Evolutionary conservation across 768 basidiomycete species (phyloP).

Genomic region (Kwoniella newhampshirensis): DNA sequence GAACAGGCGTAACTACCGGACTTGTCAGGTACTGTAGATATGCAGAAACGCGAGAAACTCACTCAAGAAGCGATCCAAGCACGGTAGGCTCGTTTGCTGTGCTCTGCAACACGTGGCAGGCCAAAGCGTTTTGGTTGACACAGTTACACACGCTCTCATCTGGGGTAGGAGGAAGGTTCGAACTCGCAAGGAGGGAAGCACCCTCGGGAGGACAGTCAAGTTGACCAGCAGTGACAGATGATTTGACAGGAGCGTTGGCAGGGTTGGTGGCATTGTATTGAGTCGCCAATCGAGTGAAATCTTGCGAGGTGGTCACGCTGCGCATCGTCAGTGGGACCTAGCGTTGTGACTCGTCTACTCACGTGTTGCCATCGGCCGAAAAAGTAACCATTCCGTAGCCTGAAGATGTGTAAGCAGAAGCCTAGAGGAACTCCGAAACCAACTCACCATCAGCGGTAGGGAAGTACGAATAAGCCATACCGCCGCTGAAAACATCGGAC

Average conservation of each 20-base stretch:
- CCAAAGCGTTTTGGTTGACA: constrained; percentile 62
- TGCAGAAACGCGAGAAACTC: constrained; percentile 8
- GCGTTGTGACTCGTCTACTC: constrained; percentile 16
- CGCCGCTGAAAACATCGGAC: constrained; percentile 81
- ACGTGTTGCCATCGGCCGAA: constrained; percentile 55
- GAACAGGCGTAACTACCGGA: constrained; percentile 68
- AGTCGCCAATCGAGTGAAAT: constrained; percentile 66
- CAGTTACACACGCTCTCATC: constrained; percentile 77
- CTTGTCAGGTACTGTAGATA: constrained; percentile 56
- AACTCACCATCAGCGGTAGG: constrained; percentile 63
- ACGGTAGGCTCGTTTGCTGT: constrained; percentile 56
- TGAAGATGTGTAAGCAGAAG: background rate
- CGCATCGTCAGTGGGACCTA: background rate
- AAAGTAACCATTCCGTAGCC: constrained; percentile 83
- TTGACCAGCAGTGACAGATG: constrained; percentile 57
- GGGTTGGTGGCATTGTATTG: constrained; percentile 64
- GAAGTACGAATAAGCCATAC: constrained; percentile 80
- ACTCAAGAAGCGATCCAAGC: constrained; percentile 50
- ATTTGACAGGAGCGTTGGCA: constrained; percentile 63
- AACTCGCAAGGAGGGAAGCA: constrained; percentile 65
- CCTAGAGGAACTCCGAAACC: too few species aligned
- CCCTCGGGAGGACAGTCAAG: constrained; percentile 66
- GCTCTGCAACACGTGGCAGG: constrained; percentile 70
- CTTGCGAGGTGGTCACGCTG: constrained; percentile 67
- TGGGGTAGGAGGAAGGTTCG: constrained; percentile 77